These are phyloP conservation scores for Tetrahymena borealis DNA, from an alignment of 73 alveolate species.

Conservation along the genomic window DNA sequence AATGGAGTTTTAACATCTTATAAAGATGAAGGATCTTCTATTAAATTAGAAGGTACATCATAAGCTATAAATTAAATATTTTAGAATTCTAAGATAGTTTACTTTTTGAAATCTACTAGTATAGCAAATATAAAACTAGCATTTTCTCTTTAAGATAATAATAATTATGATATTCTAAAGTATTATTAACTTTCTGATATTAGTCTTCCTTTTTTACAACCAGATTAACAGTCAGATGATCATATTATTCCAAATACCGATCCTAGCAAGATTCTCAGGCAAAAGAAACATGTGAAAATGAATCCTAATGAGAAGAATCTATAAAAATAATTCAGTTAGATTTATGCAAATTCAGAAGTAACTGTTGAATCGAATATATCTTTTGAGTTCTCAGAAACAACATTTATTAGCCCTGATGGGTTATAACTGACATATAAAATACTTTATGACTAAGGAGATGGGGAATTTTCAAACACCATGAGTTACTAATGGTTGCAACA, in stretches of 20 bases:
- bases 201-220: not conserved
- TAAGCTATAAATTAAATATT: not conserved
- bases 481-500: not conserved
- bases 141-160: not conserved
- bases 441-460: not conserved
- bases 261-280: not conserved
- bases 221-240: not conserved
- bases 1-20: not conserved
- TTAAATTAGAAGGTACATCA: not conserved
- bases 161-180: not conserved
- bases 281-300: not conserved
- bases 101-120: not conserved
- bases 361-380: not conserved
- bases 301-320: not conserved
- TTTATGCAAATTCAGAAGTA: not conserved
- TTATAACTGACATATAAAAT: not conserved
- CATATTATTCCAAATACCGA: not conserved
- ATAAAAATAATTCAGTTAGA: not conserved
- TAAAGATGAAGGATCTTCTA: not conserved
- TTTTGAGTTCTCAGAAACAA: not conserved
- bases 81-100: not conserved
- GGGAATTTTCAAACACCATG: not conserved
- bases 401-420: not conserved
- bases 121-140: not conserved
- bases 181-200: not conserved